These are phyloP conservation scores for Turritis glabra DNA, from an alignment of 345 rosid genomes.

Conservation along the genomic window DNA sequence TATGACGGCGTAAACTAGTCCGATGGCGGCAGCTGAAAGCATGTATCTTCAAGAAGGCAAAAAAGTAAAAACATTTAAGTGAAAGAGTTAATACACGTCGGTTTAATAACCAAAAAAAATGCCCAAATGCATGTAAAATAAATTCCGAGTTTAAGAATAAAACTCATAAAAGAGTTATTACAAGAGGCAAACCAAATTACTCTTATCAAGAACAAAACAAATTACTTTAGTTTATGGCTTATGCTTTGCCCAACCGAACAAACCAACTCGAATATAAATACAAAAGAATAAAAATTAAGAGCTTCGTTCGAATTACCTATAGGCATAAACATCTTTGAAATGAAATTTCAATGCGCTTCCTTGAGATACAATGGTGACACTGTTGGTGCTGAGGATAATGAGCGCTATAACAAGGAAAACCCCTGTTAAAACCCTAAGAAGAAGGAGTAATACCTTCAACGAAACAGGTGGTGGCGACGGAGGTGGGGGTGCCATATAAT, in stretches of 20 bases:
- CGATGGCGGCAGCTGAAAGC: constrained; percentile 36
- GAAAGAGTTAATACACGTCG: background rate
- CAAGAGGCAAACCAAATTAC: background rate
- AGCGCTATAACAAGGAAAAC: constrained; percentile 39
- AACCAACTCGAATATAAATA: background rate
- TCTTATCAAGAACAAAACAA: background rate
- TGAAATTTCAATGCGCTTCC: constrained; percentile 1
- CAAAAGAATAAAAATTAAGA: background rate
- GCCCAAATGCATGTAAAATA: background rate
- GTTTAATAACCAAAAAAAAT: background rate
- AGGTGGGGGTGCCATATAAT: constrained; percentile 34
- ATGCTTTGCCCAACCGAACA: background rate
- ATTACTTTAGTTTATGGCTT: background rate
- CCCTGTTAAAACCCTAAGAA: constrained; percentile 38
- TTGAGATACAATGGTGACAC: constrained; percentile 24
- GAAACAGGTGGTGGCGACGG: constrained; percentile 27
- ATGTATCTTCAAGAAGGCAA: constrained; percentile 36
- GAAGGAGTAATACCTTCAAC: constrained; percentile 10
- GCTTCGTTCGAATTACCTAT: constrained; percentile 28
- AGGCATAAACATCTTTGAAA: constrained; percentile 44
- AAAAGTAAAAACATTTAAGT: background rate
- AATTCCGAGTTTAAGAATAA: background rate
- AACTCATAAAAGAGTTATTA: background rate
- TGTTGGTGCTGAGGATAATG: constrained; percentile 38
- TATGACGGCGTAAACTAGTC: constrained; percentile 37